These are phyloP conservation scores for Trichopus zeylanicus DNA, from an alignment of 116 monocot genomes.

Conservation along the genomic window DNA sequence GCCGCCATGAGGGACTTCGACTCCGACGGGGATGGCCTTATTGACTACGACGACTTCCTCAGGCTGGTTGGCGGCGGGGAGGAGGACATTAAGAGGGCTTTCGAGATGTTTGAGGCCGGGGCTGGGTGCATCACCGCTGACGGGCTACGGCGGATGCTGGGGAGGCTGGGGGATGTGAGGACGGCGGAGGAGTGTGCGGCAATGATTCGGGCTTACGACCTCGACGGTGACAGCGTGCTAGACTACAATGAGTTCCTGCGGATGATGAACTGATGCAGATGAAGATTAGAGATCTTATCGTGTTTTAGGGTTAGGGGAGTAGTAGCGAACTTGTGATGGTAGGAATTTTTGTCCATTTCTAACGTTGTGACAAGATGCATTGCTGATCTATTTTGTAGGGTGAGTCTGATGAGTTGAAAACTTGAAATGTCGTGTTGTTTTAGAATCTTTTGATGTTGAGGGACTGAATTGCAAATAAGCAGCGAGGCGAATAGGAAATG, in stretches of 20 bases:
- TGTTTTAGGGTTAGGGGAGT: no score
- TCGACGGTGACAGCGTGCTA: not conserved
- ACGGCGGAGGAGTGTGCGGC: not conserved
- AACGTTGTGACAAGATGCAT: no score
- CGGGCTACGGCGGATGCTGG: constrained; percentile 14
- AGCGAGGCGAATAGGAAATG: no score
- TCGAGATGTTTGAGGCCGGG: constrained; percentile 43
- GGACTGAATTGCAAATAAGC: no score
- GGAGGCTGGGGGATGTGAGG: not conserved
- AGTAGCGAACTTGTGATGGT: no score
- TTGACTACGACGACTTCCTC: constrained; percentile 40
- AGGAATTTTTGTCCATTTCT: no score
- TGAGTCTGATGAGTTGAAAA: no score
- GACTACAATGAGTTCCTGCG: constrained; percentile 1
- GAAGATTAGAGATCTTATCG: no score
- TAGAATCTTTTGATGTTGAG: no score
- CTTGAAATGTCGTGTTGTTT: no score
- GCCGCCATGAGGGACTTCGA: constrained; percentile 12
- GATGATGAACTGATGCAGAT: not conserved
- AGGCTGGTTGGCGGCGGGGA: constrained; percentile 20
- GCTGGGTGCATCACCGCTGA: constrained; percentile 34
- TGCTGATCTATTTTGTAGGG: no score
- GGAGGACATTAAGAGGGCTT: constrained; percentile 44
- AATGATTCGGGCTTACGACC: constrained; percentile 3
- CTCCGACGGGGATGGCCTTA: constrained; percentile 25